Evolutionary conservation across 2,329 filamentous ascomycete species (phyloP), one percentile per base, ranked within the genome.

Genomic region (Raffaelea albimanens): DNA sequence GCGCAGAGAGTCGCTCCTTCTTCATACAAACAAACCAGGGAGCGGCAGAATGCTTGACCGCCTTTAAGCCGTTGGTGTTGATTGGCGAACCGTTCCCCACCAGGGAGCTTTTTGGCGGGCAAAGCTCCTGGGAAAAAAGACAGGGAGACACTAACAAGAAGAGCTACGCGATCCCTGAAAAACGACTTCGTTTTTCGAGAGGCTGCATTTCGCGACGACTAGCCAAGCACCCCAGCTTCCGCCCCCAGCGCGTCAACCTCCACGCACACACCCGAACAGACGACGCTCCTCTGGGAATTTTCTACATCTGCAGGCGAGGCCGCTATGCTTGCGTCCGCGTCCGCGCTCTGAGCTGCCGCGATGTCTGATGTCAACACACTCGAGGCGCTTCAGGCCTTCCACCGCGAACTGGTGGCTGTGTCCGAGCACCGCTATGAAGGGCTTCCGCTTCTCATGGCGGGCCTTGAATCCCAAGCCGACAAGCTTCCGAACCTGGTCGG

Each of bases 401-500:
- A 95, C 65, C 80, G 85, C 63, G 89, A 95, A 68, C 80, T 98
- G 52, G 72, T 85, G 56, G 82, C 84, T 49, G 75, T 93, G 57
- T 78, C 80, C 53, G 83, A 93, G 59, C 78, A 80, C 48, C 79
- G 83, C 45, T 67, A 69, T 46, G 69, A 73, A 40, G 69, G 67
- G 45, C 75, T 82, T 29, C 80, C 83, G 52, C 68, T 87, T 36
- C 82, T 91, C 52, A 80, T 87, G 55, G 72, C 84, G 49, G 76
- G 80, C 61, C 72, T 97, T 43, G 81, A 85, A 57, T 68, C 69
- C 44, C 78, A 84, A 56, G 71, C 82, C 44, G 71, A 78, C 47
- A 80, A 81, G 48, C 85, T 94, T 60, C 75, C 75, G 61, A 75
- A 77, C 60, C 71, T 91, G 61, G 65, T 97, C 59, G 81, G 88